phyloP scores from a whole-genome alignment of 352 stramenopile species.

The Globisporangium cederbergense region DNA sequence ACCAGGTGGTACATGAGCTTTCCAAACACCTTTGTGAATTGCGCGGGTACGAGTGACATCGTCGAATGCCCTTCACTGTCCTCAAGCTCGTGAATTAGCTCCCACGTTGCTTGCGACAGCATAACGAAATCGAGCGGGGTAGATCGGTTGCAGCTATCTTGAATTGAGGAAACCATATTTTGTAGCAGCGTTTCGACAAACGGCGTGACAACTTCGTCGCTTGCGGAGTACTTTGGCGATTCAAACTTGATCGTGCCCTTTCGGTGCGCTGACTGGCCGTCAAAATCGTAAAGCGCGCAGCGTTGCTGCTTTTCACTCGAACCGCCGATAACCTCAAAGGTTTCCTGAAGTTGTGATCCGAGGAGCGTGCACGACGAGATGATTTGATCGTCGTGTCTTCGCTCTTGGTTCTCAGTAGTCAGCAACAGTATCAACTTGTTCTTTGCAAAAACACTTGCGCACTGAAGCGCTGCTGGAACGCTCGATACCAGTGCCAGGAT shows the following conservation, averaged over 20 bases:
- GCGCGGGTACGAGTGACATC: neutral
- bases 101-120: slow-evolving; percentile 56
- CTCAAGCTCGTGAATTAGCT: slow-evolving; percentile 49
- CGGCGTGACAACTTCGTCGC: neutral
- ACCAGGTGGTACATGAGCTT: slow-evolving; percentile 32
- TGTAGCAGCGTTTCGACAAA: slow-evolving; percentile 23
- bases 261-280: slow-evolving; percentile 1
- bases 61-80: neutral
- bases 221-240: too few species aligned
- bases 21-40: slow-evolving; percentile 30
- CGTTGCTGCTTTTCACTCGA: slow-evolving; percentile 26
- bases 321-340: slow-evolving; percentile 30
- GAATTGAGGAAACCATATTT: slow-evolving; percentile 40
- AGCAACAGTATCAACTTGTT: slow-evolving; percentile 4
- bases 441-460: slow-evolving; percentile 4
- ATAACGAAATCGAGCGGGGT: slow-evolving; percentile 39
- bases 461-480: slow-evolving; percentile 34
- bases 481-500: slow-evolving; percentile 29
- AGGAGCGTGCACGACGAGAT: slow-evolving; percentile 28
- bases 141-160: slow-evolving; percentile 19
- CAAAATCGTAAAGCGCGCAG: slow-evolving; percentile 27
- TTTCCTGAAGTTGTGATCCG: slow-evolving; percentile 30
- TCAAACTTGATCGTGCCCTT: too few species aligned
- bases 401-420: neutral
- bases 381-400: neutral